Conservation (phyloP, 2,329 filamentous ascomycete genomes). For the Curvularia hawaiiensis region DNA sequence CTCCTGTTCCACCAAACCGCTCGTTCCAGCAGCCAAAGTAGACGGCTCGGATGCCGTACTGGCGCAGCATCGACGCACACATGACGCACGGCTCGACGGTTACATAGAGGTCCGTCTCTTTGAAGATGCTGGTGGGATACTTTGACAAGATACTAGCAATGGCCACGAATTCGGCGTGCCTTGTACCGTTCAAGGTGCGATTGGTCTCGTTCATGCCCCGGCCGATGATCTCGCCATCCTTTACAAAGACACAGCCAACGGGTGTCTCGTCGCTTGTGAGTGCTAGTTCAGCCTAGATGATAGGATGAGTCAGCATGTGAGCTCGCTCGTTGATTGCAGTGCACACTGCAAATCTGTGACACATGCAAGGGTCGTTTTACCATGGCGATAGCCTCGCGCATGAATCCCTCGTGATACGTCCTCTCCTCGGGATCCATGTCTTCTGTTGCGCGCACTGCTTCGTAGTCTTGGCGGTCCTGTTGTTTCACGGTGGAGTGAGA, state of each 20-base stretch:
- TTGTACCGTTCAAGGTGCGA: constrained; percentile 66
- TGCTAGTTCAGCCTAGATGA: constrained; percentile 76
- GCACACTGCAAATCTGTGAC: constrained; percentile 5
- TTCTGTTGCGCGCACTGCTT: constrained; percentile 31
- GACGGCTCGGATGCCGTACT: constrained; percentile 85
- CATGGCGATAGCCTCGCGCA: constrained; percentile 86
- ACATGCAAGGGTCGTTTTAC: constrained; percentile 52
- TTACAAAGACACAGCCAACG: constrained; percentile 92
- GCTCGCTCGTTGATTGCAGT: neutral
- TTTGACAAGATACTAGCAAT: constrained; percentile 68
- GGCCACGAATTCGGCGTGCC: constrained; percentile 94
- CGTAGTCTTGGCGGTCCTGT: constrained; percentile 34
- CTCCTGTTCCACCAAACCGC: constrained; percentile 94
- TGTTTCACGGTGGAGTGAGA: constrained; percentile 15
- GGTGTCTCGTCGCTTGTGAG: constrained; percentile 86
- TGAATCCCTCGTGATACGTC: constrained; percentile 67
- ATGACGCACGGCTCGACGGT: constrained; percentile 99
- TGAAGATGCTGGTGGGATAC: constrained; percentile 71
- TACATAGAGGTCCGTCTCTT: constrained; percentile 83
- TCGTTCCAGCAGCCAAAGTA: constrained; percentile 97
- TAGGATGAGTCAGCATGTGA: constrained; percentile 29
- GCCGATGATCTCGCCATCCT: constrained; percentile 78
- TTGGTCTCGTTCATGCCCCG: constrained; percentile 96
- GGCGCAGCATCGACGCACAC: constrained; percentile 91
- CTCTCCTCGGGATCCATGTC: constrained; percentile 47